Percentiles rank a stretch among this genome's conserved stretches.
These are phyloP conservation scores for Trypethelium eluteriae DNA, from an alignment of 495 filamentous ascomycete species.

Conservation along the genomic window DNA sequence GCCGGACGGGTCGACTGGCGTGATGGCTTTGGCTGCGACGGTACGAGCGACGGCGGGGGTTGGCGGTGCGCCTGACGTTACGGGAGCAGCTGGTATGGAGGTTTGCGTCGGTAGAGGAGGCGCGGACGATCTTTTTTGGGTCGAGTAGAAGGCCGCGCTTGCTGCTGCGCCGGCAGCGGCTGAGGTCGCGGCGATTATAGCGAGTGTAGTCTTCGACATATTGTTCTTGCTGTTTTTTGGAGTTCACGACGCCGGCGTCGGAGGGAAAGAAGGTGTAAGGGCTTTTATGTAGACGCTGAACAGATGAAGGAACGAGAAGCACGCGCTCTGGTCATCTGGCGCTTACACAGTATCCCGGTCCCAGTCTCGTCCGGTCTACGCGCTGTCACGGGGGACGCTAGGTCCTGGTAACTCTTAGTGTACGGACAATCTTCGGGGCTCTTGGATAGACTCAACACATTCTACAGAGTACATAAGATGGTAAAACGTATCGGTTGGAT, in stretches of 20 bases:
- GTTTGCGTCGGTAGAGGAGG: neutral
- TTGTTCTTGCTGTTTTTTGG: neutral
- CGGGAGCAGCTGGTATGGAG: constrained; percentile 14
- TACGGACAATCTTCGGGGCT: neutral
- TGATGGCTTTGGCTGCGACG: constrained; percentile 32
- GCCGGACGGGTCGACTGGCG: constrained; percentile 74
- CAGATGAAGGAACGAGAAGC: neutral
- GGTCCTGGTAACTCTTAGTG: too few species aligned
- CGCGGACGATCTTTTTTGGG: constrained; percentile 40
- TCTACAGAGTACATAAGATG: neutral
- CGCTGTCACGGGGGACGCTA: constrained; percentile 1
- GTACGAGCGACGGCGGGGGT: constrained; percentile 32
- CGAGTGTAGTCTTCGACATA: constrained; percentile 55
- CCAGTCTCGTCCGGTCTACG: neutral
- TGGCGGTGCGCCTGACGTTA: constrained; percentile 28
- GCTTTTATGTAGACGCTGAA: neutral
- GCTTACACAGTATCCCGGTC: neutral
- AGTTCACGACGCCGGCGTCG: neutral
- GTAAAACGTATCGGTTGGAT: too few species aligned
- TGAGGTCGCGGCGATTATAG: constrained; percentile 78
- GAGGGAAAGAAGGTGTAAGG: neutral
- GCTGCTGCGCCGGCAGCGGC: constrained; percentile 81
- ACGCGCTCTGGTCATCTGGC: neutral
- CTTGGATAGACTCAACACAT: neutral
- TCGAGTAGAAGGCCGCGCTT: constrained; percentile 61